These are phyloP conservation scores for bread wheat (Triticum aestivum) DNA, from an alignment of 176 grass and related monocot species.

Conservation along the genomic window DNA sequence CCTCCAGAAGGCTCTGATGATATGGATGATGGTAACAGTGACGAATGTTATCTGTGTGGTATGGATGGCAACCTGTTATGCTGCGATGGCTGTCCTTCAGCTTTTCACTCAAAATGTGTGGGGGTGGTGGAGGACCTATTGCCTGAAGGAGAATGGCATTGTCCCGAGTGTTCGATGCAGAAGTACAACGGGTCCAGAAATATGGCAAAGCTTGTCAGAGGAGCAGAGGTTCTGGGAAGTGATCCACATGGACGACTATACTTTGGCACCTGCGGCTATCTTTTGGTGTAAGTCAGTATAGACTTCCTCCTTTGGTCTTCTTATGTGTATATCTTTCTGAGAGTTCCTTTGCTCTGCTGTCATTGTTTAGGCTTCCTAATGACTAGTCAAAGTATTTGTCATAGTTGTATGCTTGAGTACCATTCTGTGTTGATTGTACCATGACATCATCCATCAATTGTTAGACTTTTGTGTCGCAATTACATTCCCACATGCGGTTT, in stretches of 20 bases:
- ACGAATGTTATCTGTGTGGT: constrained; percentile 84
- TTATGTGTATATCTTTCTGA: constrained; percentile 11
- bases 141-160: constrained; percentile 93
- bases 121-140: constrained; percentile 85
- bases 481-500: background rate
- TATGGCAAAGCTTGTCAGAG: constrained; percentile 53
- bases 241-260: constrained; percentile 84
- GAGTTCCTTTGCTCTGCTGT: background rate
- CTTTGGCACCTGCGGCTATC: constrained; percentile 70
- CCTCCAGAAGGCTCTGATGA: constrained; percentile 43
- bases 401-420: constrained; percentile 8
- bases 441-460: background rate
- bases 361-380: constrained; percentile 11
- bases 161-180: constrained; percentile 75
- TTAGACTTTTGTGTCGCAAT: background rate
- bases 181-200: constrained; percentile 55
- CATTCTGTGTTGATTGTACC: background rate
- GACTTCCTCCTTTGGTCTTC: constrained; percentile 17
- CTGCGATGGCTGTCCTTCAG: constrained; percentile 95
- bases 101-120: constrained; percentile 96
- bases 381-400: background rate
- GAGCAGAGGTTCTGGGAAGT: constrained; percentile 73
- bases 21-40: constrained; percentile 73
- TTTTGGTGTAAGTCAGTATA: constrained; percentile 80
- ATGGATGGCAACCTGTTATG: constrained; percentile 97